These are phyloP conservation scores for Cryptosporidium bovis DNA, from an alignment of 169 alveolate genomes.

Conservation along the genomic window DNA sequence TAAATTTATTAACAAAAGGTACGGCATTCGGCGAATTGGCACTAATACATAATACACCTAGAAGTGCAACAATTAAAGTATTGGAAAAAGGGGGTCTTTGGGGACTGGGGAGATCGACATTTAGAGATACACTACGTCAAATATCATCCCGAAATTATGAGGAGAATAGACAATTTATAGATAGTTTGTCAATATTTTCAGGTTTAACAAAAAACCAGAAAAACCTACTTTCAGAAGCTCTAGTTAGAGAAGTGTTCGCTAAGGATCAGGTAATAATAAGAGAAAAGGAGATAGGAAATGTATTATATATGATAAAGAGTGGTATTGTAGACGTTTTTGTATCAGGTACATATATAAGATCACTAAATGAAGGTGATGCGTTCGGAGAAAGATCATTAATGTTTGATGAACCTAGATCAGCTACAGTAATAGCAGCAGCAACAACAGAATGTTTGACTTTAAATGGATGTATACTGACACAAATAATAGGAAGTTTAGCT, in stretches of 20 bases:
- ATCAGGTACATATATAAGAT: slow-evolving; percentile 81
- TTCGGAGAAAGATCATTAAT: slow-evolving; percentile 94
- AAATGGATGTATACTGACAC: slow-evolving; percentile 83
- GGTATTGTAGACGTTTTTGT: slow-evolving; percentile 90
- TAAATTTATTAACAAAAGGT: slow-evolving; percentile 90
- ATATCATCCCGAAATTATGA: slow-evolving; percentile 89
- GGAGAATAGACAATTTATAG: slow-evolving; percentile 89
- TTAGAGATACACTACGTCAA: slow-evolving; percentile 89
- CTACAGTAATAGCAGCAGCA: slow-evolving; percentile 90
- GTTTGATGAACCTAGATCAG: slow-evolving; percentile 92
- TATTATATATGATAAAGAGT: slow-evolving; percentile 88
- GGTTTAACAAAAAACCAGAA: slow-evolving; percentile 90
- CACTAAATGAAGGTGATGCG: slow-evolving; percentile 87
- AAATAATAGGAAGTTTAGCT: slow-evolving; percentile 87
- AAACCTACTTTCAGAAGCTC: slow-evolving; percentile 88
- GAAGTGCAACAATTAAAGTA: slow-evolving; percentile 96
- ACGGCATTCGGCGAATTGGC: slow-evolving; percentile 98
- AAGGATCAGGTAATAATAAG: slow-evolving; percentile 88
- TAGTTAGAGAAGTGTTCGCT: slow-evolving; percentile 85
- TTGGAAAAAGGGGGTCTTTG: slow-evolving; percentile 89
- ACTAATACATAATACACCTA: slow-evolving; percentile 95
- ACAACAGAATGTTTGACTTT: slow-evolving; percentile 87
- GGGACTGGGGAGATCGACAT: slow-evolving; percentile 93
- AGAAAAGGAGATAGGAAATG: slow-evolving; percentile 93
- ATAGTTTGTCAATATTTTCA: slow-evolving; percentile 89